A percentile compares a stretch with the other conserved stretches of the same genome.
Conservation (phyloP, 768 basidiomycete species). For the Lactifluus echinatus region DNA sequence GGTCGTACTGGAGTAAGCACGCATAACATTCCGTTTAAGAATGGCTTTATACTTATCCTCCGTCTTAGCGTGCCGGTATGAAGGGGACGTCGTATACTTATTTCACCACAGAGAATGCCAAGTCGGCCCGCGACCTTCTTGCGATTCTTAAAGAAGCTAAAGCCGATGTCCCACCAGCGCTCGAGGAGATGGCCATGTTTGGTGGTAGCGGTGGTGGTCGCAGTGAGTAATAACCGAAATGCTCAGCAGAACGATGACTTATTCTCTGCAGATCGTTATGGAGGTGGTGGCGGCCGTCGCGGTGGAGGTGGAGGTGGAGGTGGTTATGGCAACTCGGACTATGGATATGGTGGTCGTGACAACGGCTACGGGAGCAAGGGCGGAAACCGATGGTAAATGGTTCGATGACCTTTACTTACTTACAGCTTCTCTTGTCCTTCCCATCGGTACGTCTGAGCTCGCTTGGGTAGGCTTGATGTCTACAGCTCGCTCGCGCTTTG, state of each 20-base stretch:
- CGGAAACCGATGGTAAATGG: constrained; percentile 28
- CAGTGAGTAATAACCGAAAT: constrained; percentile 34
- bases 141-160: constrained; percentile 83
- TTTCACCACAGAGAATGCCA: constrained; percentile 94
- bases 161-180: constrained; percentile 73
- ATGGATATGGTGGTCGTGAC: constrained; percentile 35
- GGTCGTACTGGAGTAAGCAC: constrained; percentile 83
- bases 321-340: constrained; percentile 35
- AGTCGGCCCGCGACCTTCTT: constrained; percentile 87
- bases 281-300: constrained; percentile 37
- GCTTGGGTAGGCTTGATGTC: not conserved
- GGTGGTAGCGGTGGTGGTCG: constrained; percentile 74
- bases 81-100: constrained; percentile 92
- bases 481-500: not conserved
- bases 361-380: constrained; percentile 30
- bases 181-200: constrained; percentile 89
- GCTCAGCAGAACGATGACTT: not conserved
- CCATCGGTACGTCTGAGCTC: not conserved
- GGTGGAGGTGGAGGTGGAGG: constrained; percentile 36
- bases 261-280: constrained; percentile 47
- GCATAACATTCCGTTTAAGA: not conserved
- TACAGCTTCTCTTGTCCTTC: not conserved
- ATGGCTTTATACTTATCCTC: constrained; percentile 1
- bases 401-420: not conserved
- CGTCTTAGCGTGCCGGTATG: constrained; percentile 71